Percentiles rank a stretch among this genome's conserved stretches.
phyloP scores from a whole-genome alignment of 352 stramenopile genomes.

The Phytophthora boehmeriae region DNA sequence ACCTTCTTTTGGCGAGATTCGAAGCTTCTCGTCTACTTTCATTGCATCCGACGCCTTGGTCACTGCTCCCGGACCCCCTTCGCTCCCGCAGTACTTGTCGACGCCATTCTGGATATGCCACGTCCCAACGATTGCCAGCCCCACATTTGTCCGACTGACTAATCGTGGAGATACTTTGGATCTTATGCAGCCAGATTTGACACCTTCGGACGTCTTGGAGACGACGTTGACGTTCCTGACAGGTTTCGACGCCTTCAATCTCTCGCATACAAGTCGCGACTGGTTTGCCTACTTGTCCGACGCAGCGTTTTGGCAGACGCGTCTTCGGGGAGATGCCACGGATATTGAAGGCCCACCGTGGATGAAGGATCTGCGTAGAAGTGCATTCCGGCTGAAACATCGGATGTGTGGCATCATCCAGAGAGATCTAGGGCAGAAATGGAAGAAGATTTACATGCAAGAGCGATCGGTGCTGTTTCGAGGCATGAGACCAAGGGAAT shows the following conservation, averaged over 20 bases:
- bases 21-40: not conserved
- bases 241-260: slow-evolving; percentile 18
- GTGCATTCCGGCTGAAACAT: slow-evolving; percentile 3
- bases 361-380: slow-evolving; percentile 15
- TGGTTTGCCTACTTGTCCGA: slow-evolving; percentile 4
- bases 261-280: slow-evolving; percentile 19
- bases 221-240: slow-evolving; percentile 10
- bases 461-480: slow-evolving; percentile 12
- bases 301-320: slow-evolving; percentile 11
- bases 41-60: not conserved
- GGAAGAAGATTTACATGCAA: slow-evolving; percentile 21
- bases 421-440: slow-evolving; percentile 11
- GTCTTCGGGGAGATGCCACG: slow-evolving; percentile 2
- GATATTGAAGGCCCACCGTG: slow-evolving; percentile 11
- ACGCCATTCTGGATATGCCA: not conserved
- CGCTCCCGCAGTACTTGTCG: not conserved
- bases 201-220: slow-evolving; percentile 14
- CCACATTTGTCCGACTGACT: not conserved
- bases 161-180: not conserved
- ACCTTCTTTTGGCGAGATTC: not conserved
- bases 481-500: slow-evolving; percentile 11
- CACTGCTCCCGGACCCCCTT: not conserved
- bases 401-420: slow-evolving; percentile 11
- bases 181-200: slow-evolving; percentile 14
- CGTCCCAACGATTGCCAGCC: slow-evolving; percentile 3